phyloP scores from a whole-genome alignment of 805 yeast genomes.

The Kluyveromyces wickerhamii region DNA sequence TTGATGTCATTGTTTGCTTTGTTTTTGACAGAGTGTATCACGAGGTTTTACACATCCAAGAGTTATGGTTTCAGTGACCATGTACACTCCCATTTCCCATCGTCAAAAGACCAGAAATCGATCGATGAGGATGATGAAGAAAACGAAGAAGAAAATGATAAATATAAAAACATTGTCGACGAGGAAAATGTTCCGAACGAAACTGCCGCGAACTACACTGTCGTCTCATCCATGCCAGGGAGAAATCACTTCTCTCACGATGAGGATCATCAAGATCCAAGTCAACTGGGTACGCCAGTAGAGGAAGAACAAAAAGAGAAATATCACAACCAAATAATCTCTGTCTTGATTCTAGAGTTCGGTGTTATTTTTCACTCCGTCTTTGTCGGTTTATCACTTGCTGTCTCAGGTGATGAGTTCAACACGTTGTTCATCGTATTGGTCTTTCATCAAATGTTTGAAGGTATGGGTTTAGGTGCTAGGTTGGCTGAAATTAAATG shows the following conservation, averaged over 20 bases:
- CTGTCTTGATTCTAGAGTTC: slow-evolving; percentile 58
- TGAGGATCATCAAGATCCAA: slow-evolving; percentile 37
- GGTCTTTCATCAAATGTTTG: slow-evolving; percentile 73
- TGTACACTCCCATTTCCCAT: slow-evolving; percentile 8
- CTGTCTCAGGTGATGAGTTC: slow-evolving; percentile 73
- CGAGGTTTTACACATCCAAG: slow-evolving; percentile 2
- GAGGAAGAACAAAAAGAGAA: slow-evolving; percentile 31
- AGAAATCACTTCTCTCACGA: slow-evolving; percentile 40
- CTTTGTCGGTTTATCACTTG: slow-evolving; percentile 69
- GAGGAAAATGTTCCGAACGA: slow-evolving; percentile 10
- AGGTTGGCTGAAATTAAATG: slow-evolving; percentile 55
- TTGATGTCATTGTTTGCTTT: slow-evolving; percentile 38
- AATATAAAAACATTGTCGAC: slow-evolving; percentile 6
- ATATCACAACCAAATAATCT: slow-evolving; percentile 47
- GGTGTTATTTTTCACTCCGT: slow-evolving; percentile 81
- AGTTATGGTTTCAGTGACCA: slow-evolving; percentile 33
- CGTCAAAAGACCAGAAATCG: slow-evolving; percentile 10
- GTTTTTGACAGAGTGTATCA: slow-evolving; percentile 39
- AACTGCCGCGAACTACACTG: not conserved
- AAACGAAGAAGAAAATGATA: slow-evolving; percentile 11
- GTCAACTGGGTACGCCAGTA: slow-evolving; percentile 13
- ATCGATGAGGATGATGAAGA: slow-evolving; percentile 8
- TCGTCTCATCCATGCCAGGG: slow-evolving; percentile 15
- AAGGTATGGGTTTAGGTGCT: slow-evolving; percentile 80
- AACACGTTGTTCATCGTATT: slow-evolving; percentile 60